Percentiles rank a stretch among this genome's conserved stretches.
phyloP scores from a whole-genome alignment of 768 basidiomycete species.

The Russula compacta region DNA sequence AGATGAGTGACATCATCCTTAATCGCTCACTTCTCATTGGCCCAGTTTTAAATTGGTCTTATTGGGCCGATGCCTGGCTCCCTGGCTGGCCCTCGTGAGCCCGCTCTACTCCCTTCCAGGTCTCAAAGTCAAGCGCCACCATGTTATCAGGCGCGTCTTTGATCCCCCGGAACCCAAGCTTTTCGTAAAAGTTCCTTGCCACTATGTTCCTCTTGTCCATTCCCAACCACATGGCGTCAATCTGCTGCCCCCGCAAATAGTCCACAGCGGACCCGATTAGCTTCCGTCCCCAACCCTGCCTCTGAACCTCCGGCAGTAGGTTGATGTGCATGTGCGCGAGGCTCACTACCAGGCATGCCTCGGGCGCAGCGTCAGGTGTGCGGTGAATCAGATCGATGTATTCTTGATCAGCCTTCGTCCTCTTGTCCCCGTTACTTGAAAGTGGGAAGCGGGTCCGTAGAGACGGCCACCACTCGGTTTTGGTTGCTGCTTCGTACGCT shows the following conservation, averaged over 20 bases:
- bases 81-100: too few species aligned
- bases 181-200: slow-evolving; percentile 53
- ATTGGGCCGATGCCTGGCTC: not conserved
- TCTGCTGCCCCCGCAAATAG: slow-evolving; percentile 38
- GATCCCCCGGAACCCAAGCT: slow-evolving; percentile 51
- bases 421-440: slow-evolving; percentile 7
- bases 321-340: slow-evolving; percentile 73
- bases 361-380: slow-evolving; percentile 33
- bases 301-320: slow-evolving; percentile 56
- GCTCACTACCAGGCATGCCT: slow-evolving; percentile 52
- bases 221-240: slow-evolving; percentile 57
- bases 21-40: not conserved
- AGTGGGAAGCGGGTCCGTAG: slow-evolving; percentile 48
- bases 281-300: slow-evolving; percentile 61
- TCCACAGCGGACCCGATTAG: slow-evolving; percentile 48
- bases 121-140: slow-evolving; percentile 46
- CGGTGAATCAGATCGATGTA: slow-evolving; percentile 31
- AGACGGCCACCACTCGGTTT: slow-evolving; percentile 56
- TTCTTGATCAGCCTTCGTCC: slow-evolving; percentile 32
- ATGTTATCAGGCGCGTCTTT: slow-evolving; percentile 41
- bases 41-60: too few species aligned
- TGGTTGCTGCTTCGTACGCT: slow-evolving; percentile 46
- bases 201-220: slow-evolving; percentile 53
- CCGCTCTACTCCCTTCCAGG: slow-evolving; percentile 18
- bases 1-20: not conserved